phyloP scores from a whole-genome alignment of 495 filamentous ascomycete species.

The Talaromyces proteolyticus region DNA sequence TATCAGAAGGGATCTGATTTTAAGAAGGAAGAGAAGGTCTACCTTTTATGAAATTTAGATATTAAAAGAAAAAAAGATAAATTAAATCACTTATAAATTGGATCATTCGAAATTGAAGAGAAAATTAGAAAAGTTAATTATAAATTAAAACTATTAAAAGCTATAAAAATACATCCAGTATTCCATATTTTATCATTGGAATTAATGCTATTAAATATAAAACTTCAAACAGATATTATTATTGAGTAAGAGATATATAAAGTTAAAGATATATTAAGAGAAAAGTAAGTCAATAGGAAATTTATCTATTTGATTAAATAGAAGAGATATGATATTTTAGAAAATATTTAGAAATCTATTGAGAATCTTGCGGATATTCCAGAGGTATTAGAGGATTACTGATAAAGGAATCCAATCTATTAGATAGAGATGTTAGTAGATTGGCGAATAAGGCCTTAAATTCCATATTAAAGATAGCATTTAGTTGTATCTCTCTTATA shows the following conservation, averaged over 20 bases:
- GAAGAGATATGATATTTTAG: neutral
- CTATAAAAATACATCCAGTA: neutral
- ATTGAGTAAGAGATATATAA: neutral
- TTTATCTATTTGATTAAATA: neutral
- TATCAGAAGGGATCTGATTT: neutral
- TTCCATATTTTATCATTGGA: neutral
- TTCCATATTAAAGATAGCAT: neutral
- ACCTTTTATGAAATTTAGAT: neutral
- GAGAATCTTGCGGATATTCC: neutral
- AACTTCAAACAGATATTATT: neutral
- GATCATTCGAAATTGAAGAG: neutral
- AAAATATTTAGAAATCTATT: neutral
- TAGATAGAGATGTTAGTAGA: neutral
- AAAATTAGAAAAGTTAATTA: slow-evolving; percentile 3
- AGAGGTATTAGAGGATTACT: neutral
- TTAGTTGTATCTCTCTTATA: neutral
- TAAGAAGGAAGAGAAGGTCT: neutral
- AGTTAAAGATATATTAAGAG: neutral
- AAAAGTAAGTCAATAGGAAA: neutral
- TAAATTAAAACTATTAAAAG: neutral
- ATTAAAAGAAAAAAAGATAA: neutral
- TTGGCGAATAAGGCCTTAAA: neutral
- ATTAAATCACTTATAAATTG: neutral
- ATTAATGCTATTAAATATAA: neutral
- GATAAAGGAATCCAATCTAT: neutral